These are phyloP conservation scores for Colletotrichum sp. DNA, from an alignment of 2,329 filamentous ascomycete species.

Conservation along the genomic window DNA sequence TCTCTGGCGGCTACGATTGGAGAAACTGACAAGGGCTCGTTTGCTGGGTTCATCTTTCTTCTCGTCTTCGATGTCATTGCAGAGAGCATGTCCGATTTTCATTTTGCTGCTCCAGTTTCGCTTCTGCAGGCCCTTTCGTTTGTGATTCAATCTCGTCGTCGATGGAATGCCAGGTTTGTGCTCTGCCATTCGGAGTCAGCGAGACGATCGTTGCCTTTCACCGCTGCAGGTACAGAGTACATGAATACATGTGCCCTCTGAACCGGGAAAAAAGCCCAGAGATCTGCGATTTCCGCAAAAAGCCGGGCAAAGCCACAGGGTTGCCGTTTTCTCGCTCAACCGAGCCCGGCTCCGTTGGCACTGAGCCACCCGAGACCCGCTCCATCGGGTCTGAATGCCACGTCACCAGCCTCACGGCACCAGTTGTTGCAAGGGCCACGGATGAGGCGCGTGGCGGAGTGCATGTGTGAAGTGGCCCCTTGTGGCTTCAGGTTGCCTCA, in stretches of 20 bases:
- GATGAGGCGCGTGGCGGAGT: constrained; percentile 24
- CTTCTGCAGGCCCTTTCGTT: background rate
- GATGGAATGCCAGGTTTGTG: background rate
- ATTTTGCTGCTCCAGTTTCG: background rate
- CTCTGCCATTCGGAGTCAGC: constrained; percentile 11
- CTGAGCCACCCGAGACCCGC: constrained; percentile 16
- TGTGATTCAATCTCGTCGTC: background rate
- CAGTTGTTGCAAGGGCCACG: background rate
- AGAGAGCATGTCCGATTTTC: background rate
- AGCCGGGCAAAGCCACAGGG: constrained; percentile 9
- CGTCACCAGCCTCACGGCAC: constrained; percentile 22
- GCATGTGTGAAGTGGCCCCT: background rate
- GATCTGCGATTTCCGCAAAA: constrained; percentile 13
- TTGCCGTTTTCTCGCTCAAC: background rate
- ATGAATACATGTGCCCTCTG: background rate
- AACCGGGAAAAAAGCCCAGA: background rate
- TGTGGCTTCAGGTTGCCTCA: constrained; percentile 16
- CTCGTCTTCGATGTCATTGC: background rate
- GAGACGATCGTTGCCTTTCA: constrained; percentile 12
- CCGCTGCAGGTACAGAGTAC: constrained; percentile 18
- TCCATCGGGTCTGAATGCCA: constrained; percentile 10
- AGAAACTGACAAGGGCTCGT: constrained; percentile 18
- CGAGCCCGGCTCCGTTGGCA: background rate
- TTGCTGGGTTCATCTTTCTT: background rate
- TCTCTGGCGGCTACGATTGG: constrained; percentile 38